Conservation (phyloP, 768 basidiomycete species). For the Boletus coccyginus region DNA sequence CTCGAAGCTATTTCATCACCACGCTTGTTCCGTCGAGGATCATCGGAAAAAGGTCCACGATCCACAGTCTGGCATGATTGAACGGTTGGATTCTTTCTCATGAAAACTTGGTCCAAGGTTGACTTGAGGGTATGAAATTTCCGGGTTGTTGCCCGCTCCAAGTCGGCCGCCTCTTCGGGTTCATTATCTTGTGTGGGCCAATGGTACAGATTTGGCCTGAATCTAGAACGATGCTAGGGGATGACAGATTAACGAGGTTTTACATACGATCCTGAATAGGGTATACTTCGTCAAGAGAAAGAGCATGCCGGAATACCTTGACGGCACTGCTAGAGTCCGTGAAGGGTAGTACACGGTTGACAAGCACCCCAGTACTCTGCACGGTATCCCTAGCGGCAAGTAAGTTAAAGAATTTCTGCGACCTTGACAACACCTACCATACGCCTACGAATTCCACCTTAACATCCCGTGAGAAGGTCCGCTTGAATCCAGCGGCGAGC, state of each 20-base stretch:
- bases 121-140: not conserved
- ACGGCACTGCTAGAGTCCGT: slow-evolving; percentile 60
- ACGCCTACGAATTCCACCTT: slow-evolving; percentile 78
- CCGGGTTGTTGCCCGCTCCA: not conserved
- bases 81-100: not conserved
- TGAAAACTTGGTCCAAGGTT: not conserved
- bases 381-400: slow-evolving; percentile 65
- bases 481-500: slow-evolving; percentile 66
- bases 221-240: slow-evolving; percentile 60
- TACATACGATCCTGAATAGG: not conserved
- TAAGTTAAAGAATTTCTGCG: not conserved
- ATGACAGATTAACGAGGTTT: slow-evolving; percentile 8
- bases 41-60: not conserved
- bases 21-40: not conserved
- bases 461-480: slow-evolving; percentile 65
- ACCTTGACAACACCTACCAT: slow-evolving; percentile 45
- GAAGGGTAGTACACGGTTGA: slow-evolving; percentile 62
- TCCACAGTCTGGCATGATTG: not conserved
- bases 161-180: slow-evolving; percentile 17
- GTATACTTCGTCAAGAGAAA: slow-evolving; percentile 71
- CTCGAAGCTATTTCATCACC: not conserved
- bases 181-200: slow-evolving; percentile 29
- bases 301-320: slow-evolving; percentile 72
- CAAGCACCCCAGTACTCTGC: slow-evolving; percentile 67
- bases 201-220: slow-evolving; percentile 62